Evolutionary conservation across 2,329 filamentous ascomycete species (phyloP).

Genomic region (Zymoseptoria passerinii): DNA sequence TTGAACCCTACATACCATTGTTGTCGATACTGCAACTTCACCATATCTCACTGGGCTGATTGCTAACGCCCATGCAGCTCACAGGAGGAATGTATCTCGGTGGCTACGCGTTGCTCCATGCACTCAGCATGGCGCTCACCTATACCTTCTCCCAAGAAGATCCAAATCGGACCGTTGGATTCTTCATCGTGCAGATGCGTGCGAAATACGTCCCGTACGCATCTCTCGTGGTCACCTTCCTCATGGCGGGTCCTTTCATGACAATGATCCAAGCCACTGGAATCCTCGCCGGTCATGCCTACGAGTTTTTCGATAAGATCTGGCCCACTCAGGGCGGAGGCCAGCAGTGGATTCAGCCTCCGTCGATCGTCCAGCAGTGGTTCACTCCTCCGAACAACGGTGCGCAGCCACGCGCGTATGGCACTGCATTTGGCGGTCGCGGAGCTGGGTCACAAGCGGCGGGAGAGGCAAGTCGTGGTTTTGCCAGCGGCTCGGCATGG

Average conservation of each 20-base stretch:
- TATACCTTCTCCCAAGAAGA: slow-evolving; percentile 87
- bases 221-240: slow-evolving; percentile 65
- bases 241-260: slow-evolving; percentile 52
- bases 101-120: slow-evolving; percentile 42
- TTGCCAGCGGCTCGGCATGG: slow-evolving; percentile 41
- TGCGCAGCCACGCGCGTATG: slow-evolving; percentile 47
- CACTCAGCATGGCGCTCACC: slow-evolving; percentile 67
- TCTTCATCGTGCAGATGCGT: slow-evolving; percentile 77
- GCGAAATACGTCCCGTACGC: slow-evolving; percentile 73
- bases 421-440: slow-evolving; percentile 47
- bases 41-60: slow-evolving; percentile 2
- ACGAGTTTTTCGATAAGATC: slow-evolving; percentile 79
- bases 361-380: slow-evolving; percentile 59
- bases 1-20: slow-evolving; percentile 54
- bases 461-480: slow-evolving; percentile 25
- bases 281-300: slow-evolving; percentile 79
- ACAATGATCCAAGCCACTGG: slow-evolving; percentile 63
- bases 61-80: slow-evolving; percentile 24
- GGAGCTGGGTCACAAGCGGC: slow-evolving; percentile 31
- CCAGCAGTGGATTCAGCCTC: slow-evolving; percentile 65
- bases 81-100: slow-evolving; percentile 42
- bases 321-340: slow-evolving; percentile 88
- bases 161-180: slow-evolving; percentile 63
- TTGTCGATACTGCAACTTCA: background rate
- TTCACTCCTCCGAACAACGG: slow-evolving; percentile 45